These are phyloP conservation scores for Venturia oleaginea DNA, from an alignment of 2,329 filamentous ascomycete species.

Conservation along the genomic window DNA sequence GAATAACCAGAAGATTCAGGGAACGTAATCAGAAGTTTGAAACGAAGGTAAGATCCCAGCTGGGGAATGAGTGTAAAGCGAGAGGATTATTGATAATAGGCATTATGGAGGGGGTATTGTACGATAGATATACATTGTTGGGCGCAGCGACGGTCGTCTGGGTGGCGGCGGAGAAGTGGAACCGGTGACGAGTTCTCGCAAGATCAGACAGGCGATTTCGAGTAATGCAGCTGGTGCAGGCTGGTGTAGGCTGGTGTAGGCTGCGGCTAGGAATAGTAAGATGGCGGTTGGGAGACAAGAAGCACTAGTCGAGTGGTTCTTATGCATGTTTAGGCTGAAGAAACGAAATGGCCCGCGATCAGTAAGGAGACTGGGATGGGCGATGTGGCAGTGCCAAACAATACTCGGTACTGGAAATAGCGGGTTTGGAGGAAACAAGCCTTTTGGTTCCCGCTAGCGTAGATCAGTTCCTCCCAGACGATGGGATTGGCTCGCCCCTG, in stretches of 20 bases:
- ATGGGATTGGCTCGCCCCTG: neutral
- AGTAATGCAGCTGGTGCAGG: neutral
- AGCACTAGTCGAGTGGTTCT: neutral
- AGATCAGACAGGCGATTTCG: neutral
- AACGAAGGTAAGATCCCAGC: neutral
- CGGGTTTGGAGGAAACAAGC: neutral
- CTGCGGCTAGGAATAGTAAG: neutral
- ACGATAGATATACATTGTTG: neutral
- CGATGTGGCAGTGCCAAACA: neutral
- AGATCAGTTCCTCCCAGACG: neutral
- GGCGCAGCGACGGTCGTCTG: neutral
- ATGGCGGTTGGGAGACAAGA: neutral
- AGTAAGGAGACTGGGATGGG: neutral
- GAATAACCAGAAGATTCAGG: neutral
- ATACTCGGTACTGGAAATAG: neutral
- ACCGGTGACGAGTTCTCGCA: neutral
- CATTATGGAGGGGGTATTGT: neutral
- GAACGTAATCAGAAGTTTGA: neutral
- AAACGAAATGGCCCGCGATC: too few relatives aligned
- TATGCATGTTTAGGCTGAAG: neutral
- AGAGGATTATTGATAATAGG: neutral
- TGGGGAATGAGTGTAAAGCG: neutral
- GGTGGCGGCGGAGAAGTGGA: neutral
- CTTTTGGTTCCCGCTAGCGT: neutral
- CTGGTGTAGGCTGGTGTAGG: neutral